These are phyloP conservation scores for Centaurea solstitialis DNA, from an alignment of 129 eudicot species.

Conservation along the genomic window DNA sequence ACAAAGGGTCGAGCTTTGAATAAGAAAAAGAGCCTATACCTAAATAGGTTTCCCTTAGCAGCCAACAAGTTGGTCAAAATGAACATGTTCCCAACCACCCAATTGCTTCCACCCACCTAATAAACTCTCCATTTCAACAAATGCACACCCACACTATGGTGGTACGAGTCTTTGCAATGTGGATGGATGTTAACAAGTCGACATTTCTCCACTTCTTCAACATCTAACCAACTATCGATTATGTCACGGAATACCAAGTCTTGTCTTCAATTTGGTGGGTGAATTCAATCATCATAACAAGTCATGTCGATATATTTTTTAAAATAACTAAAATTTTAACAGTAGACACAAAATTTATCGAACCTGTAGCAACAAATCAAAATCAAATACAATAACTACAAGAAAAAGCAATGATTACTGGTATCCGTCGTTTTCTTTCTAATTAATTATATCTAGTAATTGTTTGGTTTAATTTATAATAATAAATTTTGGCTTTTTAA, in stretches of 20 bases:
- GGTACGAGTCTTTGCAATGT: constrained; percentile 5
- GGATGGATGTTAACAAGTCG: constrained; percentile 13
- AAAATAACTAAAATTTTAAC: background rate
- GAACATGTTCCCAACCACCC: constrained; percentile 33
- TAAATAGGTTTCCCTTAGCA: constrained; percentile 1
- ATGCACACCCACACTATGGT: background rate
- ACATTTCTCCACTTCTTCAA: constrained; percentile 2
- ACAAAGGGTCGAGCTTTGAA: too few relatives aligned
- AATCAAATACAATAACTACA: background rate
- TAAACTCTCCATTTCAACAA: constrained; percentile 26
- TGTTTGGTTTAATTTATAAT: constrained; percentile 13
- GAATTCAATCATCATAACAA: background rate
- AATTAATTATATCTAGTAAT: background rate
- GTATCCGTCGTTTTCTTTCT: constrained; percentile 5
- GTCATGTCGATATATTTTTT: background rate
- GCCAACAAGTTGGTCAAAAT: constrained; percentile 36
- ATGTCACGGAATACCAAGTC: background rate
- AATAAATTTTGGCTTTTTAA: constrained; percentile 5
- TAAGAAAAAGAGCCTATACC: too few relatives aligned
- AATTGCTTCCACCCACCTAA: constrained; percentile 28
- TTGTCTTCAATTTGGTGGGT: background rate
- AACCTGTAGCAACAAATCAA: background rate
- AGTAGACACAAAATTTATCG: background rate
- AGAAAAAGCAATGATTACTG: constrained; percentile 3
- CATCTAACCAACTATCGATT: constrained; percentile 14